Evolutionary conservation across 768 basidiomycete species (phyloP).

Genomic region (Galerina sulciceps): DNA sequence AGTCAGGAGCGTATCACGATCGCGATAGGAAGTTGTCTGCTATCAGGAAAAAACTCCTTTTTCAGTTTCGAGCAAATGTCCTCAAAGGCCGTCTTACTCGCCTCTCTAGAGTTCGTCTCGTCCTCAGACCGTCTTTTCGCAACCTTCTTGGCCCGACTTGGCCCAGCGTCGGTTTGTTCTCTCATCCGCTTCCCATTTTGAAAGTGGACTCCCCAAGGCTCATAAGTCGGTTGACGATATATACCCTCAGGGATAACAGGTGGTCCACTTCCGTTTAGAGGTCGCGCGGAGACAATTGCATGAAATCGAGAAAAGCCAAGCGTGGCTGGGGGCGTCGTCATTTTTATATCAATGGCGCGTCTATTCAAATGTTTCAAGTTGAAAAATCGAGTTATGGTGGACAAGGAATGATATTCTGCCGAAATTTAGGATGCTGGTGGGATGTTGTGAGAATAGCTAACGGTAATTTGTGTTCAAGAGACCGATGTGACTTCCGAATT

Average conservation of each 20-base stretch:
- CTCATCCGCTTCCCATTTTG: conserved; percentile 23
- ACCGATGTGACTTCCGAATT: no score
- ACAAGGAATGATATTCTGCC: background rate
- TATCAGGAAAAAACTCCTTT: conserved; percentile 13
- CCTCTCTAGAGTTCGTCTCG: conserved; percentile 26
- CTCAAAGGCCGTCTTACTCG: conserved; percentile 6
- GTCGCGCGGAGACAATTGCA: conserved; percentile 36
- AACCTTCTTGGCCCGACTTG: conserved; percentile 23
- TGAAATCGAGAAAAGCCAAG: conserved; percentile 32
- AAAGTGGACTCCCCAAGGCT: conserved; percentile 18
- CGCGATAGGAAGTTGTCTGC: conserved; percentile 32
- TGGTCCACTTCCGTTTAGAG: conserved; percentile 27
- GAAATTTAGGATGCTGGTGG: no score
- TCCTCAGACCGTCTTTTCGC: conserved; percentile 26
- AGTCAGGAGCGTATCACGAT: conserved; percentile 33
- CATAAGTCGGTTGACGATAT: conserved; percentile 18
- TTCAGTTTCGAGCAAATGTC: background rate
- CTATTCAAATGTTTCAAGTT: background rate
- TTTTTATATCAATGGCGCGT: background rate
- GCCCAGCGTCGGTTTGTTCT: conserved; percentile 20
- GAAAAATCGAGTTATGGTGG: background rate
- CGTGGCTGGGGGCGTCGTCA: background rate
- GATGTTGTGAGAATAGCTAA: no score
- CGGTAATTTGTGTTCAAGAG: no score
- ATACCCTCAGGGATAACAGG: conserved; percentile 20